Base-by-base conservation (phyloP, 306 rosid species). In the Canavalia ensiformis region DNA sequence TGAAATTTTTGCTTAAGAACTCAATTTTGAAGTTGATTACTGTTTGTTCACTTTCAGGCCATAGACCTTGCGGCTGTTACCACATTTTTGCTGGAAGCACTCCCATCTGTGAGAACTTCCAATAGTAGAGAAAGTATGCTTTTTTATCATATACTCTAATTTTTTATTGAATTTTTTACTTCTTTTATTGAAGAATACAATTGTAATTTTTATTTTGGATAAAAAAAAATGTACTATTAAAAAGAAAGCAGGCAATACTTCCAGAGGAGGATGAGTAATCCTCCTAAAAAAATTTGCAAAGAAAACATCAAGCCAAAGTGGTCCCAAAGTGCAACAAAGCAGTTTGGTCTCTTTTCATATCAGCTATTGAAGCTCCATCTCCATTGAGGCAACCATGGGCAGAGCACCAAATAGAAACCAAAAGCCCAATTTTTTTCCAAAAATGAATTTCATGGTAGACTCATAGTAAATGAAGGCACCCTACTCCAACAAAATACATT, bases 11-110 rank as follows among this genome's bases (percentile, higher is more conserved):
- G 18, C 30, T 31, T 54, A 28, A 63, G 35, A 35, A 35, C 66
- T 74, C 66, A 6, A 58, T 37, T 11, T 8, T 84, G 42, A 50
- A 31, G 35, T 68, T 76, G 60, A 71, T 68, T 34, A 64, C 28
- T 75, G 9, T 74, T 63, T 72, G 41, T 77, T 70, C 82, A 35
- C 85, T 65, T 80, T 72, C 86, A 95, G 99, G 99, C 97, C 31
- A 68, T 88, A 72, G 94, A 90, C 87, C 91, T 95, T 87, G 97
- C 99, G 85, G 87, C 92, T 67, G 90, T 91, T 70, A 78, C 91
- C 67, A 93, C 98, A 31, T 87, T 78, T 82, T 89, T 95, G 84
- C 88, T 95, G 87, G 97, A 90, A 83, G 79, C 89, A 4, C 95
- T 90, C 86, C 99, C 97, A 42, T 88, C 98, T 39, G 58, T 88